Base-by-base conservation (phyloP, 1,139 yeast genomes). In the Pichia sp. region DNA sequence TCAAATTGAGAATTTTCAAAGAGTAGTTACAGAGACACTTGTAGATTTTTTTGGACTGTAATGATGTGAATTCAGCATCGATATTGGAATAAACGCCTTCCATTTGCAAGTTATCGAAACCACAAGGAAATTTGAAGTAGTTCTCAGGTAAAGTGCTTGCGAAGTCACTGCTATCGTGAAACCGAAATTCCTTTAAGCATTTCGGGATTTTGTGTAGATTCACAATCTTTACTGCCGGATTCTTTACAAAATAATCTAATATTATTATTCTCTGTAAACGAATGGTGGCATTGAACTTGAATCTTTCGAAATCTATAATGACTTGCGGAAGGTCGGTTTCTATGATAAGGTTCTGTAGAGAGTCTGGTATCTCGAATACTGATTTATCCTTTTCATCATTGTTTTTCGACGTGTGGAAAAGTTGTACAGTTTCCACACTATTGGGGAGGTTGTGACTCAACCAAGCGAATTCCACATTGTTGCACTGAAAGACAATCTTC, bases 391-490 rank as follows among this genome's bases (percentile, higher is more conserved):
- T 4, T 4, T 30, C 43, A 15, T 34, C 34, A 15, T 8, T 32
- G 34, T 45, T 45, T n/a, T 29, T 4, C 15, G 8, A 26, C n/a
- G 34, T 43, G 1, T 38, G 47, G 23, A 46, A 51, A 32, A 51
- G 16, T 29, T 42, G 23, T 5, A 51, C 19, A 1, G 36, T 42
- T 32, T 51, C 45, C 6, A 47, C 7, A 34, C 19, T 32, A 5
- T 8, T 32, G 3, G 54, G 51, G 30, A 51, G 29, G 23, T 31
- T 4, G 10, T 10, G 15, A 6, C 43, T 31, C 15, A 51, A 26
- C 54, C 54, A 51, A 11, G n/a, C 19, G 31, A 31, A 51, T 36
- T 47, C 50, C 3, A 51, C 26, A 45, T 31, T 19, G 38, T 47
- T 36, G 43, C 46, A 40, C 15, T 43, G 26, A 23, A 51, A 46